Conservation (phyloP, 352 stramenopile species). For the Albugo laibachii region DNA sequence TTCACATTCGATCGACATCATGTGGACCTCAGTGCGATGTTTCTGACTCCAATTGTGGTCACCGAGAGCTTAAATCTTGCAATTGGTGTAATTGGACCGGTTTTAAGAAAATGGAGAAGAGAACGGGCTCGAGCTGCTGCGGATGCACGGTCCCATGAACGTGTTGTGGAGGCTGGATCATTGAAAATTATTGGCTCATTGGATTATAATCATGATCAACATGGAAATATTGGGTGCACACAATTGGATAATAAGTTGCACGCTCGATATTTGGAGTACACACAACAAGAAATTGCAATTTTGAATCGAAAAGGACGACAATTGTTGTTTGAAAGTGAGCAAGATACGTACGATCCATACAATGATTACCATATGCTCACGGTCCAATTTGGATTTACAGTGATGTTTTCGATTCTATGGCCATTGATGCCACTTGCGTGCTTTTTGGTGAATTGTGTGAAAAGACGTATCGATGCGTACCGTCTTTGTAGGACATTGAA, state of each 20-base stretch:
- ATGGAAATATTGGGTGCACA: constrained; percentile 6
- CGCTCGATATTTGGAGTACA: constrained; percentile 44
- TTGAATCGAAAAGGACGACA: constrained; percentile 44
- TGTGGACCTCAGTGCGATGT: constrained; percentile 71
- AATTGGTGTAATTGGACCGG: constrained; percentile 35
- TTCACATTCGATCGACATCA: constrained; percentile 72
- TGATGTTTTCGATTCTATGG: constrained; percentile 72
- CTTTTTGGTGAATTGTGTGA: constrained; percentile 49
- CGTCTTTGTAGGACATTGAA: constrained; percentile 49
- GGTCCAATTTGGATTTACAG: constrained; percentile 50
- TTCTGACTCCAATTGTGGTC: constrained; percentile 72
- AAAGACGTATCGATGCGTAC: constrained; percentile 41
- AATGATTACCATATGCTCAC: constrained; percentile 53
- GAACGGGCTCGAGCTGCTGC: constrained; percentile 33
- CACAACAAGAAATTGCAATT: constrained; percentile 31
- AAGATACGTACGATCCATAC: constrained; percentile 56
- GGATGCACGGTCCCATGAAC: constrained; percentile 41
- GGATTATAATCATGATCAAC: constrained; percentile 41
- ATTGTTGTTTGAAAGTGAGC: constrained; percentile 49
- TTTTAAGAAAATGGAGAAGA: constrained; percentile 41
- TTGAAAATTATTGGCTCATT: constrained; percentile 70
- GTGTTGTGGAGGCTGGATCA: constrained; percentile 36
- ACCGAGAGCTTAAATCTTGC: constrained; percentile 68
- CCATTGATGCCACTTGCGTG: constrained; percentile 52
- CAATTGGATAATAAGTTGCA: constrained; percentile 57